These are phyloP conservation scores for Mycena olivaceomarginata DNA, from an alignment of 768 basidiomycete species.

Conservation along the genomic window DNA sequence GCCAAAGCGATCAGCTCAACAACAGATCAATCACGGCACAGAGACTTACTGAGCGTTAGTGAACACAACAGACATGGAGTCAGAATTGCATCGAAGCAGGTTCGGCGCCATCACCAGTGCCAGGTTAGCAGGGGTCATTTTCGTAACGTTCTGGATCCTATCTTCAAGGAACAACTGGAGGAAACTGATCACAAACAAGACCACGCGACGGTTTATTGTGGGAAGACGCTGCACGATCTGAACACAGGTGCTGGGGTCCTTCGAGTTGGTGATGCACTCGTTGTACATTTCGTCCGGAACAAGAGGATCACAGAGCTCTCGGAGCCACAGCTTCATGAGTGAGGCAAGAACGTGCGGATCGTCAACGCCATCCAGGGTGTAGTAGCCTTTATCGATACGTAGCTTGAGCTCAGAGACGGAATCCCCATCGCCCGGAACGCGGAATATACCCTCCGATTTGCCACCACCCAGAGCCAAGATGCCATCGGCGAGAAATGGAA, in stretches of 20 bases:
- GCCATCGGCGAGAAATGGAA: slow-evolving; percentile 95
- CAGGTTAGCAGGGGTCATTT: slow-evolving; percentile 94
- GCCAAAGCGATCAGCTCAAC: slow-evolving; percentile 33
- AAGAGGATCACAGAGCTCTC: slow-evolving; percentile 94
- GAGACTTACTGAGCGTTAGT: slow-evolving; percentile 90
- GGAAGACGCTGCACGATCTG: slow-evolving; percentile 87
- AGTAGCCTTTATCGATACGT: slow-evolving; percentile 93
- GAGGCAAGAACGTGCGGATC: slow-evolving; percentile 95
- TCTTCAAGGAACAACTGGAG: slow-evolving; percentile 92
- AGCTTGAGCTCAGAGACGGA: slow-evolving; percentile 91
- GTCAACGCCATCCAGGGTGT: slow-evolving; percentile 91
- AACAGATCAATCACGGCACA: slow-evolving; percentile 7
- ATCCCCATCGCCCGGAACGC: slow-evolving; percentile 94
- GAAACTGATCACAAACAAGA: slow-evolving; percentile 93
- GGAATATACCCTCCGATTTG: slow-evolving; percentile 93
- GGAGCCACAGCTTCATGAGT: slow-evolving; percentile 93
- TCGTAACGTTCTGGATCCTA: slow-evolving; percentile 81
- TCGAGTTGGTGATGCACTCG: slow-evolving; percentile 85
- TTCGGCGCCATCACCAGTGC: slow-evolving; percentile 96
- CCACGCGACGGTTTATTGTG: slow-evolving; percentile 89
- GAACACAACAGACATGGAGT: slow-evolving; percentile 92
- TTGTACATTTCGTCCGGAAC: slow-evolving; percentile 95
- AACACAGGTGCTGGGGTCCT: slow-evolving; percentile 82
- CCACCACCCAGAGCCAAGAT: slow-evolving; percentile 93
- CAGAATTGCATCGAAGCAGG: slow-evolving; percentile 88